These are phyloP conservation scores for Debaryomyces maramus DNA, from an alignment of 805 yeast species.

Conservation along the genomic window DNA sequence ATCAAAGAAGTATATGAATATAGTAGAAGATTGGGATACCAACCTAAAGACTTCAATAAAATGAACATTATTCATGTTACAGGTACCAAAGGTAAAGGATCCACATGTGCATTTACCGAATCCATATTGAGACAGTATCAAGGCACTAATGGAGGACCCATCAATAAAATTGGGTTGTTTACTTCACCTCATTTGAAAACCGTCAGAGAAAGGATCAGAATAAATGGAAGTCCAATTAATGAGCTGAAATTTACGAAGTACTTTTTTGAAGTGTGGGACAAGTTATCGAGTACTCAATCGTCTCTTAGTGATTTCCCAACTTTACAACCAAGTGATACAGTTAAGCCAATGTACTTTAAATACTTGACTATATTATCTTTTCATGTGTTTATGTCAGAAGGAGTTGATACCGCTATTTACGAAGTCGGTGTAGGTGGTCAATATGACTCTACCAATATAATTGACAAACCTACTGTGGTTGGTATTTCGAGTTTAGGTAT, in stretches of 20 bases:
- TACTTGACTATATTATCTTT: constrained; percentile 86
- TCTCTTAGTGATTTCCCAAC: constrained; percentile 60
- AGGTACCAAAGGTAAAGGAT: constrained; percentile 98
- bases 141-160: constrained; percentile 17
- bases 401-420: constrained; percentile 89
- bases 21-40: constrained; percentile 40
- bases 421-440: constrained; percentile 99
- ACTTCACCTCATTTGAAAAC: constrained; percentile 95
- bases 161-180: constrained; percentile 80
- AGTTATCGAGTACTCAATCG: constrained; percentile 58
- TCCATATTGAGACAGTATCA: constrained; percentile 72
- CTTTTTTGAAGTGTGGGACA: constrained; percentile 94
- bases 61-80: constrained; percentile 88
- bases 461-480: constrained; percentile 75
- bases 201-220: constrained; percentile 87
- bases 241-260: constrained; percentile 82
- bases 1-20: constrained; percentile 74
- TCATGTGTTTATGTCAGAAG: constrained; percentile 85
- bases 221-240: constrained; percentile 81
- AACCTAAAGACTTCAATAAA: constrained; percentile 63
- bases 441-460: constrained; percentile 91
- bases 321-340: constrained; percentile 61
- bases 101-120: constrained; percentile 92
- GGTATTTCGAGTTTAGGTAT: constrained; percentile 88
- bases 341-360: constrained; percentile 91